A percentile compares a stretch with the other conserved stretches of the same genome.
Conservation (phyloP, 2,329 filamentous ascomycete species). For the Calonectria honghensis region DNA sequence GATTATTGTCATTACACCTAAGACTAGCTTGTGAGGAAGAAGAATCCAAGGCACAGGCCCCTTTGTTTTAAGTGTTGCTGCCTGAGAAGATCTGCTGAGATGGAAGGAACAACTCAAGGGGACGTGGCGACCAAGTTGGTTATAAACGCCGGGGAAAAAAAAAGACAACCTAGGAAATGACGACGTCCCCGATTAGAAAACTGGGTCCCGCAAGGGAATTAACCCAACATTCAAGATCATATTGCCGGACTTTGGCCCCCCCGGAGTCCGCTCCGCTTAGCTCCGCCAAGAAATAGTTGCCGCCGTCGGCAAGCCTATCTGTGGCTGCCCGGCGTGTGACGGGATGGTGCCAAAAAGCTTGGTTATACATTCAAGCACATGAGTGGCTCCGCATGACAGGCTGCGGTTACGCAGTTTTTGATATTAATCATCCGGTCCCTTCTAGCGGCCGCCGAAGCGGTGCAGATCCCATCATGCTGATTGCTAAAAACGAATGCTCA, state of each 20-base stretch:
- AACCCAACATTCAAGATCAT: conserved; percentile 6
- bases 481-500: conserved; percentile 7
- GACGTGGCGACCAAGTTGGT: conserved; percentile 4
- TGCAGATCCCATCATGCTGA: neutral
- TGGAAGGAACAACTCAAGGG: neutral
- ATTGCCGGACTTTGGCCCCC: conserved; percentile 23
- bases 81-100: neutral
- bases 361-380: neutral
- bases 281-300: neutral
- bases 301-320: neutral
- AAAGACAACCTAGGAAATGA: neutral
- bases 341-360: neutral
- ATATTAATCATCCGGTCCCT: neutral
- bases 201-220: neutral
- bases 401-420: neutral
- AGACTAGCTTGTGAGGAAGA: conserved; percentile 8
- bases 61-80: neutral
- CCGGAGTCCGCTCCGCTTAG: conserved; percentile 29
- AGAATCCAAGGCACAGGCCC: conserved; percentile 1
- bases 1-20: conserved; percentile 1
- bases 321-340: neutral
- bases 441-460: neutral
- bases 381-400: neutral
- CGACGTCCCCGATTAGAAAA: conserved; percentile 4
- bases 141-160: neutral